A percentile compares a stretch with the other conserved stretches of the same genome.
phyloP scores from a whole-genome alignment of 2,329 filamentous ascomycete genomes.

The Arthrobotrys conoides region DNA sequence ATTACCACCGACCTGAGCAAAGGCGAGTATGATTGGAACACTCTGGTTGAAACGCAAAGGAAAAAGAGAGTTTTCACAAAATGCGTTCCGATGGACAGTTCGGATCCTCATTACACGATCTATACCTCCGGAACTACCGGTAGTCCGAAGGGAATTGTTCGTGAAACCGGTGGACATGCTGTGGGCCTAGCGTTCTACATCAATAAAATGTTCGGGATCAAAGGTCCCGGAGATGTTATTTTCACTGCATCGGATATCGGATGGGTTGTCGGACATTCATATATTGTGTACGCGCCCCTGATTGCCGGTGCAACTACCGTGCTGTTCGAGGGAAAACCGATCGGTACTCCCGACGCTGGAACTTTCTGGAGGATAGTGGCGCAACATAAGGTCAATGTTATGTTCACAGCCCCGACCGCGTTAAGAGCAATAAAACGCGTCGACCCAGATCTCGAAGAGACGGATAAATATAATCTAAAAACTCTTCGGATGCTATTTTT shows the following conservation, averaged over 20 bases:
- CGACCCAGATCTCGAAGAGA: constrained; percentile 81
- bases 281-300: constrained; percentile 92
- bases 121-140: constrained; percentile 90
- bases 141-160: constrained; percentile 83
- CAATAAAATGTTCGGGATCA: constrained; percentile 84
- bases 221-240: constrained; percentile 85
- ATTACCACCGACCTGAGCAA: constrained; percentile 77
- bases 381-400: constrained; percentile 84
- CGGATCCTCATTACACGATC: constrained; percentile 88
- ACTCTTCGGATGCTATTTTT: constrained; percentile 83
- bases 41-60: constrained; percentile 77
- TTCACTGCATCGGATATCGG: constrained; percentile 89
- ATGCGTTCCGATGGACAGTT: constrained; percentile 73
- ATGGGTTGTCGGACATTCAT: constrained; percentile 89
- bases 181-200: constrained; percentile 87
- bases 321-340: constrained; percentile 92
- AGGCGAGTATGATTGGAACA: constrained; percentile 84
- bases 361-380: constrained; percentile 90
- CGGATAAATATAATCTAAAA: constrained; percentile 78
- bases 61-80: constrained; percentile 71
- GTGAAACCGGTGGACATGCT: constrained; percentile 87
- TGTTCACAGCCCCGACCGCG: constrained; percentile 90
- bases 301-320: constrained; percentile 87
- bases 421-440: constrained; percentile 88
- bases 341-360: constrained; percentile 88